Evolutionary conservation across 2,329 filamentous ascomycete genomes (phyloP).

Genomic region (Colletotrichum spinosum): DNA sequence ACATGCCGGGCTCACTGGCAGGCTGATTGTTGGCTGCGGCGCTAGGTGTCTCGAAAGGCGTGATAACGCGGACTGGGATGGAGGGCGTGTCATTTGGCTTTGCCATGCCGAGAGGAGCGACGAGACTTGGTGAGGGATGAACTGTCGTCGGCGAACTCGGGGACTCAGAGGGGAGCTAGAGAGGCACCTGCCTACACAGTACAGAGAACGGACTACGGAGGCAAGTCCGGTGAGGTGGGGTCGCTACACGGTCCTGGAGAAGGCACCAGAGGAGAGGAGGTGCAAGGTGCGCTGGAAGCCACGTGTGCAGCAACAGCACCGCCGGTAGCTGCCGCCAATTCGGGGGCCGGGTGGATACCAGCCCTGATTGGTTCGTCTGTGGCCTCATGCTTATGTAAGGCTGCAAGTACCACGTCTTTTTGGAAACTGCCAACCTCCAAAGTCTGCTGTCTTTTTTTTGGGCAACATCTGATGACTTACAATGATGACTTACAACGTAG

Average conservation of each 20-base stretch:
- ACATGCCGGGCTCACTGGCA: constrained; percentile 19
- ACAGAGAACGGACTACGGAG: not conserved
- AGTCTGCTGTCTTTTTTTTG: too few species aligned
- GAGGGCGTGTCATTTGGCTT: too few species aligned
- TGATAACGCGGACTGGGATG: too few species aligned
- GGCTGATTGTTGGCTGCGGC: constrained; percentile 13
- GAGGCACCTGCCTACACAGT: not conserved
- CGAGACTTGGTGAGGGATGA: not conserved
- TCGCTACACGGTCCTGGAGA: not conserved
- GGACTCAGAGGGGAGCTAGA: not conserved
- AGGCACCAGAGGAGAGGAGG: not conserved
- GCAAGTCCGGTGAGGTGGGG: constrained; percentile 2
- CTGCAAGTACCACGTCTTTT: too few species aligned
- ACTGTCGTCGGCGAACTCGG: constrained; percentile 1
- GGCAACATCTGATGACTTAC: too few species aligned
- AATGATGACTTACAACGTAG: too few species aligned
- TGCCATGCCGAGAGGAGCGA: too few species aligned
- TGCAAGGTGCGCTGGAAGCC: not conserved
- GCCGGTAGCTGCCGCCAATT: too few species aligned
- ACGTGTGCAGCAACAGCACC: not conserved
- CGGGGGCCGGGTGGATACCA: too few species aligned
- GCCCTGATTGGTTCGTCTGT: too few species aligned
- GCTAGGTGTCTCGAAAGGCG: not conserved
- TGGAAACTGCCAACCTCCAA: too few species aligned
- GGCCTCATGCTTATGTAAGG: not conserved